Conservation (phyloP, 768 basidiomycete genomes). For the Russula griseocarnosa region DNA sequence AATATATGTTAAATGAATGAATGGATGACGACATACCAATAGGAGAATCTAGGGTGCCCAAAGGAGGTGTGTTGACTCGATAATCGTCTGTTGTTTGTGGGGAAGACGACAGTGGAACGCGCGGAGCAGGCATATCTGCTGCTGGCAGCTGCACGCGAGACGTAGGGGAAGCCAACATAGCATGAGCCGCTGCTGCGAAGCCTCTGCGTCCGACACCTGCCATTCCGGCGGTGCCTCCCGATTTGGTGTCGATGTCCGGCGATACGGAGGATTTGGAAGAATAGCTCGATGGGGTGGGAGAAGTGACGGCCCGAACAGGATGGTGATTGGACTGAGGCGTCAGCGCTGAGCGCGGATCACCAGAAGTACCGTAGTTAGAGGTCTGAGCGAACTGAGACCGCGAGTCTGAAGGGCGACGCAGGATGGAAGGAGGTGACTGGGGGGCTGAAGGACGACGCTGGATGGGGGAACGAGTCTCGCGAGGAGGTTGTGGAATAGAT, state of each 20-base stretch:
- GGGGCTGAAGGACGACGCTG: slow-evolving; percentile 21
- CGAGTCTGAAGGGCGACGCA: background rate
- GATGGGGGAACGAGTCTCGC: slow-evolving; percentile 4
- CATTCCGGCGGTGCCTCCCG: slow-evolving; percentile 79
- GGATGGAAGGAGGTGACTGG: slow-evolving; percentile 3
- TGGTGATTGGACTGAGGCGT: background rate
- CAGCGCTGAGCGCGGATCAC: slow-evolving; percentile 13
- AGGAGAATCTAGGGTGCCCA: slow-evolving; percentile 29
- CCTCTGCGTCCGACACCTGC: slow-evolving; percentile 86
- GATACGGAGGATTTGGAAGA: slow-evolving; percentile 11
- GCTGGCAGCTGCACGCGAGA: slow-evolving; percentile 7
- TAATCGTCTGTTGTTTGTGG: slow-evolving; percentile 13
- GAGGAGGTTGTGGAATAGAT: slow-evolving; percentile 7
- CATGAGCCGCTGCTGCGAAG: slow-evolving; percentile 69
- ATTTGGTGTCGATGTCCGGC: slow-evolving; percentile 60
- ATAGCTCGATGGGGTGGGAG: slow-evolving; percentile 21
- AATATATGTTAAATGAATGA: slow-evolving; percentile 21
- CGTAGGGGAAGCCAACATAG: slow-evolving; percentile 39
- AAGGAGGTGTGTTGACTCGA: slow-evolving; percentile 35
- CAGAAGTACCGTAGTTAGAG: background rate
- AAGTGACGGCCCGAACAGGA: slow-evolving; percentile 9
- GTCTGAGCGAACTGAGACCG: slow-evolving; percentile 1
- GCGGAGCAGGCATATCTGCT: background rate
- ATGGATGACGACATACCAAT: slow-evolving; percentile 24
- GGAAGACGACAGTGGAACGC: slow-evolving; percentile 12